Evolutionary conservation across 805 yeast species (phyloP), one percentile per base, ranked within the genome.

Genomic region (Lipomyces kockii): DNA sequence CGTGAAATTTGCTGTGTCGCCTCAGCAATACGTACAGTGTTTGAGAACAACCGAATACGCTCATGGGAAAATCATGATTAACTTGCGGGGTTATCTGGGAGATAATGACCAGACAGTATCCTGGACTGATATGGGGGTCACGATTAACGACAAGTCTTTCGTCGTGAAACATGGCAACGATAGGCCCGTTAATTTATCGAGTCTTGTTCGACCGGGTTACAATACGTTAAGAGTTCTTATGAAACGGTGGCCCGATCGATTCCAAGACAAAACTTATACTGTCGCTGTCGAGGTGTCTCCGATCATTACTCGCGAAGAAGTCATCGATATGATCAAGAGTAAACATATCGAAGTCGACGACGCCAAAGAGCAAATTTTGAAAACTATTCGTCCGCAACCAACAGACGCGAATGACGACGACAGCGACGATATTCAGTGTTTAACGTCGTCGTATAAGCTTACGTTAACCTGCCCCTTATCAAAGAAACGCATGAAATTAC

Each of bases 361-460:
- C 5, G 29, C 61, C 7, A 39, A 39, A 35, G 53, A 27, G 14
- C 37, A 37, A 39, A 39, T 43, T 27, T 17, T 58, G 53, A 43
- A 43, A 20, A n/a, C 14, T 14, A 43, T 39, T 17, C 52, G 53
- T 25, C 43, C n/a, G 29, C 43, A 35, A 35, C 12, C 17, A 20
- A 14, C 63, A 22, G 53, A 29, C 34, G 8, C 14, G 27, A 5
- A 11, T 32, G 34, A 11, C 29, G 55, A 14, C 22, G 59, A 61
- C 20, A 58, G 46, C 43, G 64, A 61, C 49, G 64, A 55, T 39
- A 35, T 61, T 27, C 64, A 61, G 27, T 54, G 60, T 34, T 12
- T 61, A 14, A 55, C 43, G 2, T 14, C 51, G 1, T 20, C 37
- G n/a, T 55, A 55, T 35, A 39, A 54, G 25, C 43, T 61, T 37